A percentile compares a stretch with the other conserved stretches of the same genome.
Conservation (phyloP, 805 yeast genomes). For the Metschnikowia lochheadii region DNA sequence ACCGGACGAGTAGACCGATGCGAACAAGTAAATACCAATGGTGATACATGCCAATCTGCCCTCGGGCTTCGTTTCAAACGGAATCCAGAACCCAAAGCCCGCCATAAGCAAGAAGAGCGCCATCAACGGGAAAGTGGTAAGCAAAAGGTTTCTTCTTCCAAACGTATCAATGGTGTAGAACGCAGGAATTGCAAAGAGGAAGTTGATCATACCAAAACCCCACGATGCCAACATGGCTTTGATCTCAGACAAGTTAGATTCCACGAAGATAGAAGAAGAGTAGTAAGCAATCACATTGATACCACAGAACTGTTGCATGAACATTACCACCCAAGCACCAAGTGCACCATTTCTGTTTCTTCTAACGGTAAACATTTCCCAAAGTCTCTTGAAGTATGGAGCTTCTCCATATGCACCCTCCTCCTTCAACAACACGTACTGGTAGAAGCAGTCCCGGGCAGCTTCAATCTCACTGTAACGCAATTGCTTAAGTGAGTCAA, state of each 20-base stretch:
- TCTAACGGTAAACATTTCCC: conserved; percentile 63
- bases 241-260: conserved; percentile 59
- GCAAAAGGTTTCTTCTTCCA: conserved; percentile 63
- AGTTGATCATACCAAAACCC: conserved; percentile 83
- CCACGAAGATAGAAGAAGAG: conserved; percentile 69
- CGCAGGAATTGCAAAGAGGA: conserved; percentile 79
- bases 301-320: conserved; percentile 91
- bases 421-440: conserved; percentile 54
- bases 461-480: conserved; percentile 50
- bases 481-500: conserved; percentile 43
- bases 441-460: conserved; percentile 62
- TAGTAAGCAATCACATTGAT: conserved; percentile 85
- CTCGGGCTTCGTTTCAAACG: conserved; percentile 34
- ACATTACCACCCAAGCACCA: conserved; percentile 79
- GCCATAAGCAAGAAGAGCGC: conserved; percentile 54
- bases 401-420: conserved; percentile 49
- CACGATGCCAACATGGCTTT: conserved; percentile 73
- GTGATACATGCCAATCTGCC: conserved; percentile 66
- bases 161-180: conserved; percentile 71
- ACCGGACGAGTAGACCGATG: conserved; percentile 74
- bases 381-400: conserved; percentile 44
- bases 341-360: conserved; percentile 80
- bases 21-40: conserved; percentile 68
- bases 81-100: conserved; percentile 71
- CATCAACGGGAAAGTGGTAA: conserved; percentile 63